Base-by-base conservation (phyloP, 2,329 filamentous ascomycete genomes). In the Cordyceps javanica region DNA sequence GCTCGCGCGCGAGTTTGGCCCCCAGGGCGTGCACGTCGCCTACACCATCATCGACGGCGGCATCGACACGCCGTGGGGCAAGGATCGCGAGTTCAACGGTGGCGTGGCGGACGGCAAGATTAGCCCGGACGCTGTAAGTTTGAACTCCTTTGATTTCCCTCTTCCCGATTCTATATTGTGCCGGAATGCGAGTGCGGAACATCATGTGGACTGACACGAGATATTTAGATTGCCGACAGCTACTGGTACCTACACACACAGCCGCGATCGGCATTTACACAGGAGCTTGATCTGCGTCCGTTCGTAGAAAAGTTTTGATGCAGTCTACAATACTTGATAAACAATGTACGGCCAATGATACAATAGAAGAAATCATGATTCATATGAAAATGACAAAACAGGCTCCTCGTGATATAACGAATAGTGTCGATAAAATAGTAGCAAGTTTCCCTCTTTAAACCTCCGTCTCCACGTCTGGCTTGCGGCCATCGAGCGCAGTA, bases 211-310 rank as follows among this genome's bases (percentile, higher is more conserved):
- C 49, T 52, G 30, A 52, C 34, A 30, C 9, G 10, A 1, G 21
- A 10, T 14, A 14, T n/a, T 8, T 46, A 93, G 85, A 95, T 96
- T 77, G 91, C 91, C 11, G 90, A 95, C 62, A 82, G 83, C 11
- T 96, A 96, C 67, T 96, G 90, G 90, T 77, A 87, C 68, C 69
- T 96, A 66, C 91, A 96, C 67, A 88, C 85, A 0, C 91, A 96
- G 75, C 88, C 87, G 32, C 81, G 83, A 63, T 90, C 88, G 6
- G 84, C 84, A 2, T 95, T 93, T 66, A 91, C 89, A 0, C 89
- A 90, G 67, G 90, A 95, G 73, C 71, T 95, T 64, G 91, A 95
- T 71, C 75, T 92, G 30, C 78, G 91, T 61, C 90, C 91, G 1
- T 91, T 83, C 70, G 77, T 91, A 54, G 91, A 96, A 77, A 95